These are phyloP conservation scores for Athelia sp. DNA, from an alignment of 1,284 basidiomycete genomes.

Conservation along the genomic window DNA sequence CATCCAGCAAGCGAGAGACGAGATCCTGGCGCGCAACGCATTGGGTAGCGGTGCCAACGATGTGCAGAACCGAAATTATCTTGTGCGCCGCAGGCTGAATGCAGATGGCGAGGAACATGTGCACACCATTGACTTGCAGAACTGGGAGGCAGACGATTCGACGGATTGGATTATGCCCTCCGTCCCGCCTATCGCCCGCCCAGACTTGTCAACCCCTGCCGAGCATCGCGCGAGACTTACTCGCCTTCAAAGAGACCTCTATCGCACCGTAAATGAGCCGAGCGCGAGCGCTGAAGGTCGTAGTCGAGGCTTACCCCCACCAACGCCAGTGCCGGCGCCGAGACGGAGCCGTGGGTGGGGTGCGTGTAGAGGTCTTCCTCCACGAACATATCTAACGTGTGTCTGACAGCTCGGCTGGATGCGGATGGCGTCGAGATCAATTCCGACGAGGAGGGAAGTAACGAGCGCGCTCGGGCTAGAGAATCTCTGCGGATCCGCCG, in stretches of 20 bases:
- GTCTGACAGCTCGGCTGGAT: slow-evolving; percentile 43
- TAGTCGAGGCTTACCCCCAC: slow-evolving; percentile 16
- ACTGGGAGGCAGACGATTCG: slow-evolving; percentile 26
- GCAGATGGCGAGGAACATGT: slow-evolving; percentile 37
- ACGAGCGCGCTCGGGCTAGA: slow-evolving; percentile 26
- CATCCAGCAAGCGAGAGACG: neutral
- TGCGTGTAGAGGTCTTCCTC: slow-evolving; percentile 21
- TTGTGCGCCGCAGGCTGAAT: slow-evolving; percentile 33
- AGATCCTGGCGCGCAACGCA: neutral
- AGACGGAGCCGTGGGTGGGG: slow-evolving; percentile 48
- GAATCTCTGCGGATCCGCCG: slow-evolving; percentile 12
- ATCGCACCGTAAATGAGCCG: slow-evolving; percentile 10
- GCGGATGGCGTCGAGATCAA: slow-evolving; percentile 53
- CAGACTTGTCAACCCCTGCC: neutral
- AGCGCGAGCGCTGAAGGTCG: slow-evolving; percentile 14
- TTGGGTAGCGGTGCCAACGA: neutral
- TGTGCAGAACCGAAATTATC: slow-evolving; percentile 28
- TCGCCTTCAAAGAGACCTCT: neutral
- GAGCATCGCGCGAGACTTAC: neutral
- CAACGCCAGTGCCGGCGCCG: slow-evolving; percentile 14
- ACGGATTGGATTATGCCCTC: slow-evolving; percentile 24
- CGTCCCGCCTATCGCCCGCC: neutral
- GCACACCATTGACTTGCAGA: slow-evolving; percentile 32
- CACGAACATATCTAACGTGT: slow-evolving; percentile 5
- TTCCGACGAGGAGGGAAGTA: slow-evolving; percentile 42